Conservation (phyloP, 2,329 filamentous ascomycete genomes). For the Coniella vitis region DNA sequence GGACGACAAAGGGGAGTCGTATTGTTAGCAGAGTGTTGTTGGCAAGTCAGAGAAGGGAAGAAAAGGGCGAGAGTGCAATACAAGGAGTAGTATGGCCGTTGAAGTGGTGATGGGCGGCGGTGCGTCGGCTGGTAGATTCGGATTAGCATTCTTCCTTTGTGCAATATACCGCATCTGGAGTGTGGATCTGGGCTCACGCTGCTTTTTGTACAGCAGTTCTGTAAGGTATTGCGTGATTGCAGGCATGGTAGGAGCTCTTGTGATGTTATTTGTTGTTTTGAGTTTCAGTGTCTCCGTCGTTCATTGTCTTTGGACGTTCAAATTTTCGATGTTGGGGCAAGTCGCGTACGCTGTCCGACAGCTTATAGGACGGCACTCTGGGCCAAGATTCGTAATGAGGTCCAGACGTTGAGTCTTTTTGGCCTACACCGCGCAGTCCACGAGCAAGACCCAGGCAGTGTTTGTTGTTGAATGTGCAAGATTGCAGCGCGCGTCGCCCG, state of each 20-base stretch:
- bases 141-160: neutral
- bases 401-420: too few species aligned
- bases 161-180: neutral
- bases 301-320: too few species aligned
- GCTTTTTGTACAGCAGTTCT: conserved; percentile 10
- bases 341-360: too few species aligned
- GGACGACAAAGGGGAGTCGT: too few species aligned
- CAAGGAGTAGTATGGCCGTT: conserved; percentile 30
- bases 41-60: neutral
- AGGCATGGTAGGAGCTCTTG: conserved; percentile 5
- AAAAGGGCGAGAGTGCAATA: conserved; percentile 13
- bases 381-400: too few species aligned
- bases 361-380: too few species aligned
- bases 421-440: too few species aligned
- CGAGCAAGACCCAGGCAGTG: too few species aligned
- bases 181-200: conserved; percentile 4
- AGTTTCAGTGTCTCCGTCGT: neutral
- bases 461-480: too few species aligned
- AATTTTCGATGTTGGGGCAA: too few species aligned
- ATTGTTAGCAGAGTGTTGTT: neutral
- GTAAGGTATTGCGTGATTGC: conserved; percentile 11
- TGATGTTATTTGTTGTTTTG: too few species aligned
- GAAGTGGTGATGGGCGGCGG: conserved; percentile 34
- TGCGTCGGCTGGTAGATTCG: conserved; percentile 22
- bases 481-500: too few species aligned